A percentile compares a stretch with the other conserved stretches of the same genome.
These are phyloP conservation scores for Ceratonia siliqua DNA, from an alignment of 306 rosid species.

Conservation along the genomic window DNA sequence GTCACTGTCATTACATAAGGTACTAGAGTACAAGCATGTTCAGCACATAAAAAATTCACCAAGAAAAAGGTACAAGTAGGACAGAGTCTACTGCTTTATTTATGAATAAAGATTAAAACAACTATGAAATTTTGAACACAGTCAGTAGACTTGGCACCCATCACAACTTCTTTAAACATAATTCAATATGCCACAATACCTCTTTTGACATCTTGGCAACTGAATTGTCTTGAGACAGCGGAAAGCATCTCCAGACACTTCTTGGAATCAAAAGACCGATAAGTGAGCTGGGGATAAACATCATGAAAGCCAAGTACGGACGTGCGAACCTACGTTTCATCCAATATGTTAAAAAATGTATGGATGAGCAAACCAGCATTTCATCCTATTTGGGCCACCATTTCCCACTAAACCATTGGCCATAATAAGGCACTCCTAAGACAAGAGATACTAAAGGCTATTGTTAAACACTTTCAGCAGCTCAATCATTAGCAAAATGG, in stretches of 20 bases:
- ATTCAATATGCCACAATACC: constrained; percentile 51
- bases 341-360: constrained; percentile 41
- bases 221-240: constrained; percentile 67
- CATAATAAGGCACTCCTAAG: constrained; percentile 4
- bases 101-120: not conserved
- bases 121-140: not conserved
- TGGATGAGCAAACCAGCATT: constrained; percentile 60
- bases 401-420: not conserved
- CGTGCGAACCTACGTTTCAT: constrained; percentile 77
- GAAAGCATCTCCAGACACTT: constrained; percentile 61
- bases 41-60: not conserved
- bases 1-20: not conserved
- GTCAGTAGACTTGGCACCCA: not conserved
- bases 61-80: not conserved
- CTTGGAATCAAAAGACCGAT: constrained; percentile 83
- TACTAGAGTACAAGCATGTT: not conserved
- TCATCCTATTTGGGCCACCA: constrained; percentile 25
- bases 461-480: constrained; percentile 13
- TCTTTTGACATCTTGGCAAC: constrained; percentile 59
- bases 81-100: constrained; percentile 8
- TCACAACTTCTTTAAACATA: not conserved
- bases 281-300: constrained; percentile 85
- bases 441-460: constrained; percentile 8
- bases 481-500: constrained; percentile 17
- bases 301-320: constrained; percentile 88